These are phyloP conservation scores for Botrytis pseudocinerea DNA, from an alignment of 2,329 filamentous ascomycete species.

Conservation along the genomic window DNA sequence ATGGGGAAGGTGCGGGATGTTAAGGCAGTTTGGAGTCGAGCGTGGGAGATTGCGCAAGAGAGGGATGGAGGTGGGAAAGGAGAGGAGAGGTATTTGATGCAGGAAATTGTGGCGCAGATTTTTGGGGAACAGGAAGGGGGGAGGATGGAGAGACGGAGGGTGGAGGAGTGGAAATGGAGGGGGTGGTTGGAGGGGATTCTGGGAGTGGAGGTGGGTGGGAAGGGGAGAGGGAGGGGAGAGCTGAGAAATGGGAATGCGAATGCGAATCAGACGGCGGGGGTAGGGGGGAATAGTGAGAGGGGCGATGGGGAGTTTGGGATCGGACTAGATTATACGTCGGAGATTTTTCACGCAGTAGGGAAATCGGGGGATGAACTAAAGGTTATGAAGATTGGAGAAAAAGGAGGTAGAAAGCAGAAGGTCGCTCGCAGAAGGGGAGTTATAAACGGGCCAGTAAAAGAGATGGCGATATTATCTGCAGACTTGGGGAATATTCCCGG, in stretches of 20 bases:
- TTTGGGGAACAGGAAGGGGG: conserved; percentile 55
- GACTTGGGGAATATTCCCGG: neutral
- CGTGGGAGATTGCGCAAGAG: conserved; percentile 22
- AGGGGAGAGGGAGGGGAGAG: neutral
- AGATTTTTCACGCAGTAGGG: neutral
- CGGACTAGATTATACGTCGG: conserved; percentile 8
- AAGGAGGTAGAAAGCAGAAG: neutral
- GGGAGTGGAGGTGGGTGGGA: neutral
- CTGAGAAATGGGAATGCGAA: neutral
- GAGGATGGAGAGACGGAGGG: conserved; percentile 36
- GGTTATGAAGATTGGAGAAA: neutral
- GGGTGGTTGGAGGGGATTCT: neutral
- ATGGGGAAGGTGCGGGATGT: conserved; percentile 54
- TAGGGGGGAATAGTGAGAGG: neutral
- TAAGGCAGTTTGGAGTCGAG: conserved; percentile 47
- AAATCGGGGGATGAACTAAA: neutral
- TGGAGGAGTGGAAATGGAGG: neutral
- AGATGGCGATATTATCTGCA: no score
- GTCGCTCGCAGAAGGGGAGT: neutral
- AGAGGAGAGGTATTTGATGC: neutral
- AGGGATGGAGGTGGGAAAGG: neutral
- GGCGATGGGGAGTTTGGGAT: conserved; percentile 10
- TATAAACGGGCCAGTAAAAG: neutral
- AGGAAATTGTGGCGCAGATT: conserved; percentile 48
- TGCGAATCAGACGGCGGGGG: neutral